These are phyloP conservation scores for Anisodus acutangulus DNA, from an alignment of 257 asterid species.

Conservation along the genomic window DNA sequence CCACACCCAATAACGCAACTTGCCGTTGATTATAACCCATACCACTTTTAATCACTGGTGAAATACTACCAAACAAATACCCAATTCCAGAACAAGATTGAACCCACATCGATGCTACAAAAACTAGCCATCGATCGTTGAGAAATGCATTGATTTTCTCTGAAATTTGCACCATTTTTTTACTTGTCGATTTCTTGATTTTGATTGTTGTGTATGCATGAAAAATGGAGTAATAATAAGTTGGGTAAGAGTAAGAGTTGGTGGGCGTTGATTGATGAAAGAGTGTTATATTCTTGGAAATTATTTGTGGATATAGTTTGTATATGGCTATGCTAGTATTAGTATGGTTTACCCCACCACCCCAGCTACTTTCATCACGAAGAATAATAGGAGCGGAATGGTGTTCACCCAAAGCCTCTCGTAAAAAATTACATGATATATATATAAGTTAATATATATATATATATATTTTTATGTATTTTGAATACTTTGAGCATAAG, in stretches of 20 bases:
- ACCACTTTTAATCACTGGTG: constrained; percentile 73
- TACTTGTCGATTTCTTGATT: not conserved
- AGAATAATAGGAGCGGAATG: too few species aligned
- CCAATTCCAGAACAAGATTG: constrained; percentile 93
- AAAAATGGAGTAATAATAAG: not conserved
- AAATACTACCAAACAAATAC: constrained; percentile 79
- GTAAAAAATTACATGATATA: too few species aligned
- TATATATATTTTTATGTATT: too few species aligned
- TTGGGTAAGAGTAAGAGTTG: not conserved
- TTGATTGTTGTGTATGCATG: constrained; percentile 5
- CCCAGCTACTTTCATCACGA: not conserved
- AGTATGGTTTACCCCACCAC: not conserved
- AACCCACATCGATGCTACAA: constrained; percentile 97
- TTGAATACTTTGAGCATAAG: too few species aligned
- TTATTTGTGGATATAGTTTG: not conserved
- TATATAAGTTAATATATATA: too few species aligned
- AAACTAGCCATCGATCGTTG: constrained; percentile 83
- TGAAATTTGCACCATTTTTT: constrained; percentile 16
- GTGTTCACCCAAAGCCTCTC: too few species aligned
- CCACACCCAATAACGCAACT: constrained; percentile 81
- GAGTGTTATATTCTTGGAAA: not conserved
- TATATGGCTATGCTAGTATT: not conserved
- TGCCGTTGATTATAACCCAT: constrained; percentile 80
- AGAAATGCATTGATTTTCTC: constrained; percentile 47
- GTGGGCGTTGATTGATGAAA: not conserved